phyloP scores from a whole-genome alignment of 805 yeast genomes.

The Yarrowia sp. region DNA sequence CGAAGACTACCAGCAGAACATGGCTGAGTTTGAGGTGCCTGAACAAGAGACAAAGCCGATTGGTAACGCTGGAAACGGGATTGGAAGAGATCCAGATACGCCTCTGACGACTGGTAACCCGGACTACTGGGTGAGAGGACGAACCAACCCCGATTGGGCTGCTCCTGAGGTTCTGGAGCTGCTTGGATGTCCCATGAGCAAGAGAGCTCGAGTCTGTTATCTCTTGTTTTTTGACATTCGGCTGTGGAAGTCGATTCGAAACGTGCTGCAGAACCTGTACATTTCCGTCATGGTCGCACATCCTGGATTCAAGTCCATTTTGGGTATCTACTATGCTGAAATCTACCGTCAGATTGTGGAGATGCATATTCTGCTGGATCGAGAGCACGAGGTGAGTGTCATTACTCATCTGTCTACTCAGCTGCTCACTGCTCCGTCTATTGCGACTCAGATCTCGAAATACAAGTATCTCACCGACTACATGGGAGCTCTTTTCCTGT shows the following conservation, averaged over 20 bases:
- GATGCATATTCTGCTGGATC: constrained; percentile 66
- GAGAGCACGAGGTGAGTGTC: constrained; percentile 84
- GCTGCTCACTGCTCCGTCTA: constrained; percentile 84
- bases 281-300: constrained; percentile 64
- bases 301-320: constrained; percentile 51
- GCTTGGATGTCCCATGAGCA: constrained; percentile 20
- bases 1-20: constrained; percentile 18
- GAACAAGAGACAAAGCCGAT: background rate
- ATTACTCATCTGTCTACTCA: constrained; percentile 77
- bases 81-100: constrained; percentile 13
- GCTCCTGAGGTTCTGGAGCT: constrained; percentile 21
- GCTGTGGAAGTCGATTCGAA: constrained; percentile 64
- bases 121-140: constrained; percentile 16
- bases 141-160: constrained; percentile 2
- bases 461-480: constrained; percentile 66
- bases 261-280: constrained; percentile 59
- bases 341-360: constrained; percentile 74
- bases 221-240: constrained; percentile 65
- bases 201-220: constrained; percentile 50
- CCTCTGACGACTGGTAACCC: constrained; percentile 21
- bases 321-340: constrained; percentile 79
- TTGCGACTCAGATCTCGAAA: constrained; percentile 58
- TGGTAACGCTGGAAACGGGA: background rate
- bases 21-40: constrained; percentile 10
- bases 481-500: constrained; percentile 60